Evolutionary conservation across 164 flowering plant genomes (phyloP).

Genomic region (Aristolochia contorta): DNA sequence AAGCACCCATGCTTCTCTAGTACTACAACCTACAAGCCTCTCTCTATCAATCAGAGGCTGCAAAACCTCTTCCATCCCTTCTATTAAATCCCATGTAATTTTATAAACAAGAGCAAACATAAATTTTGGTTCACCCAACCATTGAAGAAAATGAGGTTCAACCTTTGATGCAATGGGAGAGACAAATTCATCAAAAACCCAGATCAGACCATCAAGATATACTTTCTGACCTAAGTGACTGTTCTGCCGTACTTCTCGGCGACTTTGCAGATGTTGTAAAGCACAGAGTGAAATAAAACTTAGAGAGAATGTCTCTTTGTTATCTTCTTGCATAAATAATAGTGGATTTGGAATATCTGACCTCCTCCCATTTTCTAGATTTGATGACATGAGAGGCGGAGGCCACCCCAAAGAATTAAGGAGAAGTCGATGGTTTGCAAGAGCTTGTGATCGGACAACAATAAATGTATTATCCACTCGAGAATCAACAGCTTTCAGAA

Average conservation of each 20-base stretch:
- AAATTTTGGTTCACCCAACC: conserved; percentile 53
- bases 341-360: conserved; percentile 42
- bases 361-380: conserved; percentile 16
- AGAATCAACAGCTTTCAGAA: conserved; percentile 49
- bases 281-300: conserved; percentile 56
- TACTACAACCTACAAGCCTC: conserved; percentile 41
- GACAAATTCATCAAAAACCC: conserved; percentile 63
- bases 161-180: conserved; percentile 46
- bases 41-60: conserved; percentile 68
- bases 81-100: conserved; percentile 36
- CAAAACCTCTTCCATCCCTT: conserved; percentile 47
- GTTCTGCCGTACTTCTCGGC: conserved; percentile 29
- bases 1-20: conserved; percentile 61
- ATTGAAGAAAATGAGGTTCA: conserved; percentile 50
- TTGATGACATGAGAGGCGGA: conserved; percentile 34
- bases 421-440: conserved; percentile 55
- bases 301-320: conserved; percentile 29
- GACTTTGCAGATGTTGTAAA: conserved; percentile 47
- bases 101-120: conserved; percentile 57
- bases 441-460: conserved; percentile 37
- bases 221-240: conserved; percentile 1
- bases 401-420: conserved; percentile 70
- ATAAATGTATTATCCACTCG: conserved; percentile 42
- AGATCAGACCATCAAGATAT: conserved; percentile 17
- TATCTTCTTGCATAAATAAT: conserved; percentile 34